A percentile compares a stretch with the other conserved stretches of the same genome.
phyloP scores from a whole-genome alignment of 2,329 filamentous ascomycete genomes.

The Beauveria scarabaeidicola region DNA sequence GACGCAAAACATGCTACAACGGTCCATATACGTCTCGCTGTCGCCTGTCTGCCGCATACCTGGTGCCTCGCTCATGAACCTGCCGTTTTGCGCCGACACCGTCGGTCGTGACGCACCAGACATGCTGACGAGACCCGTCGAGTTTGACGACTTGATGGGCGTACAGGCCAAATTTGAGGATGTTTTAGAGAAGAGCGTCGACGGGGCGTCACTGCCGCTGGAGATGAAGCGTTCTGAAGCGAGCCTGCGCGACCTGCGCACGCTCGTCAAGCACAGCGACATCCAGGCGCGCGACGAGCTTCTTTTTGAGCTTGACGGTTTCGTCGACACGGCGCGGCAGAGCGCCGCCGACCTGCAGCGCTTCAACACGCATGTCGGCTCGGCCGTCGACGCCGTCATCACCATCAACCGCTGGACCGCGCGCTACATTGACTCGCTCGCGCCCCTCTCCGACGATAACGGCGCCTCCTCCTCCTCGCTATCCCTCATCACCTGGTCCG shows the following conservation, averaged over 20 bases:
- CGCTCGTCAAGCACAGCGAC: conserved; percentile 61
- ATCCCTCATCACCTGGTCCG: conserved; percentile 30
- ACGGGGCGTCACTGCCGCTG: conserved; percentile 59
- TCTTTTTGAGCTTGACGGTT: conserved; percentile 66
- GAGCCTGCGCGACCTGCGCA: conserved; percentile 65
- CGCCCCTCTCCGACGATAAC: conserved; percentile 18
- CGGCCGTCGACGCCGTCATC: conserved; percentile 65
- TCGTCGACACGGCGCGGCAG: conserved; percentile 59
- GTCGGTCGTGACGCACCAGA: conserved; percentile 12
- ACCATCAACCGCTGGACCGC: conserved; percentile 69
- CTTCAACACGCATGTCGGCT: conserved; percentile 70
- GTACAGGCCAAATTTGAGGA: conserved; percentile 71
- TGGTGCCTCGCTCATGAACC: conserved; percentile 48
- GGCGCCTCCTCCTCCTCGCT: conserved; percentile 23
- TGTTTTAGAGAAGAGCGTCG: conserved; percentile 58
- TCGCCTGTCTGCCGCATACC: conserved; percentile 65
- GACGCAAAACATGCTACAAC: conserved; percentile 52
- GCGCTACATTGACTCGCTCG: conserved; percentile 57
- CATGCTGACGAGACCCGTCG: conserved; percentile 32
- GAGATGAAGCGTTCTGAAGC: conserved; percentile 73
- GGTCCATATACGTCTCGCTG: conserved; percentile 51
- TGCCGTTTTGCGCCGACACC: conserved; percentile 53
- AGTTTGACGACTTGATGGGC: conserved; percentile 68
- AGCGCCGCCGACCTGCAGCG: conserved; percentile 59
- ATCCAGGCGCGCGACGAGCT: conserved; percentile 62